Conservation (phyloP, 495 filamentous ascomycete genomes). For the Trichocladium antarcticum region DNA sequence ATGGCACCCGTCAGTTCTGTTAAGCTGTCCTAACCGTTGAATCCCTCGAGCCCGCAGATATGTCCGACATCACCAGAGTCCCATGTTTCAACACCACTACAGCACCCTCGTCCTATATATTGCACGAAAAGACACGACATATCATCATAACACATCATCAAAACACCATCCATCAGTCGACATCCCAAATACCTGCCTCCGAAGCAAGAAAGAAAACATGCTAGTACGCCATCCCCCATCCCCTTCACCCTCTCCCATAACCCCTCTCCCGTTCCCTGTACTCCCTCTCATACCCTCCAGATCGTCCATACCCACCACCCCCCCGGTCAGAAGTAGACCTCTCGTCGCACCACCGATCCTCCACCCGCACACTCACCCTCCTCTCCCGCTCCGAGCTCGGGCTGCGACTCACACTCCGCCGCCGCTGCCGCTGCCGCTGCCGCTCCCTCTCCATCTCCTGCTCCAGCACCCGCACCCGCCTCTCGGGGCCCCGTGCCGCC, state of each 20-base stretch:
- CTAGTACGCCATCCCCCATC: too few relatives aligned
- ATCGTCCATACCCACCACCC: background rate
- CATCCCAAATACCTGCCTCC: background rate
- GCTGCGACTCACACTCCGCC: background rate
- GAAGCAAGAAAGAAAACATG: too few relatives aligned
- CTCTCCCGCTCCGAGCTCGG: slow-evolving; percentile 1
- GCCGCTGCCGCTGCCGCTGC: too few relatives aligned
- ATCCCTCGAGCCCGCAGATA: too few relatives aligned
- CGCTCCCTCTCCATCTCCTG: background rate
- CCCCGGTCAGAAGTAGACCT: too few relatives aligned
- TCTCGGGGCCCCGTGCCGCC: background rate
- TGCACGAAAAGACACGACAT: background rate
- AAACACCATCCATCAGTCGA: background rate
- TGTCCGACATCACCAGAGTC: too few relatives aligned
- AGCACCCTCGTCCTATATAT: background rate
- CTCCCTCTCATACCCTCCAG: too few relatives aligned
- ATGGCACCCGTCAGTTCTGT: too few relatives aligned
- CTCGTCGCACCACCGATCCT: slow-evolving; percentile 8
- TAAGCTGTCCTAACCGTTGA: too few relatives aligned
- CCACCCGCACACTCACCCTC: slow-evolving; percentile 7
- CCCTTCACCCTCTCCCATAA: background rate
- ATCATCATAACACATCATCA: background rate
- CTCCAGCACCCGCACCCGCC: background rate
- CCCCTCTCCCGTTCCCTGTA: too few relatives aligned
- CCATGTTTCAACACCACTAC: too few relatives aligned